These are phyloP conservation scores for Suillus cothurnatus DNA, from an alignment of 768 basidiomycete species.

Conservation along the genomic window DNA sequence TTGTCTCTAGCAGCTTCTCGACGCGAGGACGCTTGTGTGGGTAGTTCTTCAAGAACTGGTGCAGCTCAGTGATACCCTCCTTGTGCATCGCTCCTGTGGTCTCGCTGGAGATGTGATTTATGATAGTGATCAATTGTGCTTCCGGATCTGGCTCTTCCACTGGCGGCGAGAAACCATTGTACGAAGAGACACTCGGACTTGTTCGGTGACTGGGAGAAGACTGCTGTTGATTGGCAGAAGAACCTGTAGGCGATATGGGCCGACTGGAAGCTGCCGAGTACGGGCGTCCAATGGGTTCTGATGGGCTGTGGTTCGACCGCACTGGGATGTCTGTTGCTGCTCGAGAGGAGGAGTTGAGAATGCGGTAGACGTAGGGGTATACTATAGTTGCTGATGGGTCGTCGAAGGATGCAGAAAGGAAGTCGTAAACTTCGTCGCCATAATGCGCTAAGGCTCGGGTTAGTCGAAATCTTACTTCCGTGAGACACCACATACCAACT, in stretches of 20 bases:
- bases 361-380: slow-evolving; percentile 93
- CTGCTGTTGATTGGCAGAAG: slow-evolving; percentile 55
- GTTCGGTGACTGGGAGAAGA: slow-evolving; percentile 65
- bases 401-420: slow-evolving; percentile 88
- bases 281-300: slow-evolving; percentile 45
- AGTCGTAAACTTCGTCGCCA: slow-evolving; percentile 88
- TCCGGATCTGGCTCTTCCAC: slow-evolving; percentile 87
- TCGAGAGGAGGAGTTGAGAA: slow-evolving; percentile 69
- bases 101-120: slow-evolving; percentile 86
- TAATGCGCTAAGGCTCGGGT: slow-evolving; percentile 60
- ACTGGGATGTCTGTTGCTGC: slow-evolving; percentile 38
- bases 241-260: slow-evolving; percentile 72
- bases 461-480: slow-evolving; percentile 11
- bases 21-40: slow-evolving; percentile 82
- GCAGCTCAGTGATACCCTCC: slow-evolving; percentile 92
- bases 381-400: slow-evolving; percentile 98
- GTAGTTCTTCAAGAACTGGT: slow-evolving; percentile 90
- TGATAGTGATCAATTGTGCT: slow-evolving; percentile 77
- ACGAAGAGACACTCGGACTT: slow-evolving; percentile 69
- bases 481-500: slow-evolving; percentile 66
- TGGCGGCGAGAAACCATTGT: slow-evolving; percentile 53
- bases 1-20: slow-evolving; percentile 86
- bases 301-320: slow-evolving; percentile 25
- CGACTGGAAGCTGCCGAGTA: slow-evolving; percentile 65
- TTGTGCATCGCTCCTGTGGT: slow-evolving; percentile 89